Percentiles rank a stretch among this genome's conserved stretches.
These are phyloP conservation scores for Boletus barrowsii DNA, from an alignment of 768 basidiomycete species.

Conservation along the genomic window DNA sequence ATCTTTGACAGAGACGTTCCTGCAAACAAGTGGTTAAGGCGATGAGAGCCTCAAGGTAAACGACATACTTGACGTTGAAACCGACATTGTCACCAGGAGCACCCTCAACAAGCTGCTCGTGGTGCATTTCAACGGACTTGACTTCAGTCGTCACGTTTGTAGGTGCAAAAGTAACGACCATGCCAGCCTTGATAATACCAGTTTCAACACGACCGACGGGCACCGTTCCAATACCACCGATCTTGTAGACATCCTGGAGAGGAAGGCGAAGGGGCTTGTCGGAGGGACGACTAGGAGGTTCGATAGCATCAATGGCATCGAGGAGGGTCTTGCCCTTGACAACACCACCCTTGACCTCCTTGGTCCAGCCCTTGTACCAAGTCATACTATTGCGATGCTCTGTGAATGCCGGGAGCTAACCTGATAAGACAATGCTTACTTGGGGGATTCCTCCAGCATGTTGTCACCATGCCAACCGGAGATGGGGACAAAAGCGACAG, in stretches of 20 bases:
- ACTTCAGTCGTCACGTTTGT: slow-evolving; percentile 99
- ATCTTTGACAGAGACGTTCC: slow-evolving; percentile 99
- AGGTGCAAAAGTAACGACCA: slow-evolving; percentile 97
- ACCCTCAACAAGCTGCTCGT: slow-evolving; percentile 95
- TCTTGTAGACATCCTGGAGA: slow-evolving; percentile 99
- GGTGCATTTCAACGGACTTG: slow-evolving; percentile 99
- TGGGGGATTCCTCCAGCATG: slow-evolving; percentile 98
- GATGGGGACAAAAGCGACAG: slow-evolving; percentile 98
- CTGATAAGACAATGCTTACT: slow-evolving; percentile 48
- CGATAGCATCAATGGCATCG: slow-evolving; percentile 99
- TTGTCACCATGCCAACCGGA: slow-evolving; percentile 99
- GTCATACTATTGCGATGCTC: slow-evolving; percentile 65
- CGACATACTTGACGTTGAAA: slow-evolving; percentile 91
- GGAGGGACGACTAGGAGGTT: slow-evolving; percentile 92
- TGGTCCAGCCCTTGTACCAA: slow-evolving; percentile 99
- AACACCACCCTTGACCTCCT: slow-evolving; percentile 90
- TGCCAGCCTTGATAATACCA: slow-evolving; percentile 99
- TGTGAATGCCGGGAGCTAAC: slow-evolving; percentile 15
- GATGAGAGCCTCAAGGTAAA: slow-evolving; percentile 2
- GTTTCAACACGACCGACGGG: slow-evolving; percentile 99
- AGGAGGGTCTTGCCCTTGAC: slow-evolving; percentile 99
- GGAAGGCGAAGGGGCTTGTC: slow-evolving; percentile 99
- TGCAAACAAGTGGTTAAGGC: slow-evolving; percentile 29
- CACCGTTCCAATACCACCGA: slow-evolving; percentile 99
- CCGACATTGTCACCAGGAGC: slow-evolving; percentile 98